Evolutionary conservation across 23 red algal genomes (phyloP).

Genomic region (Gracilaria gracilis): DNA sequence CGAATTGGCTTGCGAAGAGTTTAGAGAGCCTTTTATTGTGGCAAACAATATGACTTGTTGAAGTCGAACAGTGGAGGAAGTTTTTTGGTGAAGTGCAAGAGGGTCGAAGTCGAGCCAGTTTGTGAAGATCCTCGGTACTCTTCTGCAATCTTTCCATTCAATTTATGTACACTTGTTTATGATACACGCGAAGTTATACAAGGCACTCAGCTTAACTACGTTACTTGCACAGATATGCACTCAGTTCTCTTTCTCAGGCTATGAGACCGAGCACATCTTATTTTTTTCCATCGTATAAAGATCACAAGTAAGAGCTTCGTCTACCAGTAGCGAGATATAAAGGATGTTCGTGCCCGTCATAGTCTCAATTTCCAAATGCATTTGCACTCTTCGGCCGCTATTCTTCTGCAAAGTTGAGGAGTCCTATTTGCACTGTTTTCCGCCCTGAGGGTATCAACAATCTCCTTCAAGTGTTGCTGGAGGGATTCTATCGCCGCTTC

Average conservation of each 20-base stretch:
- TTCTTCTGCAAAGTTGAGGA: not conserved
- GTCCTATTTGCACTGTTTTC: not conserved
- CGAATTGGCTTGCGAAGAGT: constrained; percentile 65
- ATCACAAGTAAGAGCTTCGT: not conserved
- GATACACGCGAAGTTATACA: constrained; percentile 11
- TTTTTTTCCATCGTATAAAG: constrained; percentile 15
- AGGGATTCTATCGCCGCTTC: constrained; percentile 2
- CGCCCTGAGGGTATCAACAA: not conserved
- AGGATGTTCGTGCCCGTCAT: constrained; percentile 2
- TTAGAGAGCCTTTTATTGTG: constrained; percentile 6
- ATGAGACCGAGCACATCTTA: not conserved
- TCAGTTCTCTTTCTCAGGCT: constrained; percentile 8
- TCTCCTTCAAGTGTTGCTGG: not conserved
- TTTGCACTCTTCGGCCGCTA: not conserved
- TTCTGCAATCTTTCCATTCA: constrained; percentile 14
- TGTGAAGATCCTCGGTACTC: not conserved
- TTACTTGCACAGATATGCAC: constrained; percentile 39
- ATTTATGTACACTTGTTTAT: constrained; percentile 32
- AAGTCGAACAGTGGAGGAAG: not conserved
- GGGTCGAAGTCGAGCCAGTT: not conserved
- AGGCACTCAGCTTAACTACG: constrained; percentile 36
- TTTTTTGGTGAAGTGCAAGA: constrained; percentile 13
- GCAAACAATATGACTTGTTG: constrained; percentile 1
- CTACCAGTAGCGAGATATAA: constrained; percentile 12
- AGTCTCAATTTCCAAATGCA: constrained; percentile 20